A percentile compares a stretch with the other conserved stretches of the same genome.
phyloP scores from a whole-genome alignment of 805 yeast species.

The Kodamaea leandrae region DNA sequence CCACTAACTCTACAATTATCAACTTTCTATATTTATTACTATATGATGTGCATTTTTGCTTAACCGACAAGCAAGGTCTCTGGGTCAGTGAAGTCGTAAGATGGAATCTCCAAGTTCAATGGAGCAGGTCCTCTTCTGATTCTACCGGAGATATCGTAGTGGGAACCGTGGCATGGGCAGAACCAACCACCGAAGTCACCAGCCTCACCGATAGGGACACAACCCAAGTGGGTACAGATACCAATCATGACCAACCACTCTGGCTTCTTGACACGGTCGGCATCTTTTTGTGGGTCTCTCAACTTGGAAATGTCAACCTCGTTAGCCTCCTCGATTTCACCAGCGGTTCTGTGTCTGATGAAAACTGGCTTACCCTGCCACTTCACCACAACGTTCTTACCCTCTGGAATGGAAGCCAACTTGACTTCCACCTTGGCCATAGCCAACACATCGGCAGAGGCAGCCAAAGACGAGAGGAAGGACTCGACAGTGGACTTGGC shows the following conservation, averaged over 20 bases:
- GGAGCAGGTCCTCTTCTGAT: conserved; percentile 99
- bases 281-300: conserved; percentile 93
- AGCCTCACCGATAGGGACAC: conserved; percentile 99
- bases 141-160: conserved; percentile 99
- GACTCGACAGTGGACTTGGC: conserved; percentile 95
- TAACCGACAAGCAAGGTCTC: conserved; percentile 91
- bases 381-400: conserved; percentile 96
- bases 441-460: conserved; percentile 98
- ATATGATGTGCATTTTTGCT: conserved; percentile 8
- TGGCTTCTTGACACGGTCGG: conserved; percentile 93
- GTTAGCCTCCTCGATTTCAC: conserved; percentile 94
- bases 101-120: conserved; percentile 94
- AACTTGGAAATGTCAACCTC: conserved; percentile 67
- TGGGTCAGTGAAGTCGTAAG: conserved; percentile 72
- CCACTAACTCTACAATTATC: background rate
- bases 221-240: conserved; percentile 99
- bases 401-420: conserved; percentile 89
- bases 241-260: conserved; percentile 99
- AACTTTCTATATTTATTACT: conserved; percentile 1
- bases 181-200: conserved; percentile 99
- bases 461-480: conserved; percentile 89
- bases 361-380: conserved; percentile 99
- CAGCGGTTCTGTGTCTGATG: conserved; percentile 95
- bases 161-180: conserved; percentile 99
- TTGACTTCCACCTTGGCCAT: conserved; percentile 99